phyloP scores from a whole-genome alignment of 2,329 filamentous ascomycete genomes.

The Pseudomassariella vexata region DNA sequence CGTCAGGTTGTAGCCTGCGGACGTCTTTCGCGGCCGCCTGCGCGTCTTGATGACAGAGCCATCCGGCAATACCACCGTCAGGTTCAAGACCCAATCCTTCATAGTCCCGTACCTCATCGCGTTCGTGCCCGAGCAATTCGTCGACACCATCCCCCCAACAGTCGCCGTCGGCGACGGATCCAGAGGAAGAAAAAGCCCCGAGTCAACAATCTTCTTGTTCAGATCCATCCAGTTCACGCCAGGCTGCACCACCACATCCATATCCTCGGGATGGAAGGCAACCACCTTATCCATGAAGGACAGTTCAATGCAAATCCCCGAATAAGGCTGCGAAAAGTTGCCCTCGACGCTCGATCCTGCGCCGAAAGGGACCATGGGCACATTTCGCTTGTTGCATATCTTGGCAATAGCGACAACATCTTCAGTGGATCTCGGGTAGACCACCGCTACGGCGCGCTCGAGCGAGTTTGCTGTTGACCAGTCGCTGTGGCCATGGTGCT shows the following conservation, averaged over 20 bases:
- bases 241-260: conserved; percentile 69
- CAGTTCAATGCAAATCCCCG: conserved; percentile 67
- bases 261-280: conserved; percentile 57
- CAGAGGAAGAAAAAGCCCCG: conserved; percentile 62
- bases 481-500: conserved; percentile 62
- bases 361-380: conserved; percentile 70
- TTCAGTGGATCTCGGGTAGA: conserved; percentile 58
- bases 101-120: conserved; percentile 65
- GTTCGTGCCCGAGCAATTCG: conserved; percentile 60
- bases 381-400: conserved; percentile 54
- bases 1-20: conserved; percentile 67
- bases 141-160: conserved; percentile 58
- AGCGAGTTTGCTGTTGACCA: conserved; percentile 65
- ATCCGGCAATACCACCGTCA: conserved; percentile 67
- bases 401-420: conserved; percentile 59
- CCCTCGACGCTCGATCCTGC: conserved; percentile 70
- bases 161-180: conserved; percentile 60
- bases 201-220: conserved; percentile 57
- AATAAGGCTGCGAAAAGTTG: conserved; percentile 61
- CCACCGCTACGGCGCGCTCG: conserved; percentile 57
- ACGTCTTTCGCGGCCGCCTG: conserved; percentile 60
- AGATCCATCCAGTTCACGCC: conserved; percentile 63
- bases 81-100: conserved; percentile 69
- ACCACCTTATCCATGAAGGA: conserved; percentile 61
- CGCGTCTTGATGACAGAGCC: conserved; percentile 63